A percentile compares a stretch with the other conserved stretches of the same genome.
Evolutionary conservation across 1,284 basidiomycete genomes (phyloP).

Genomic region (Sphaerobolus stellatus): DNA sequence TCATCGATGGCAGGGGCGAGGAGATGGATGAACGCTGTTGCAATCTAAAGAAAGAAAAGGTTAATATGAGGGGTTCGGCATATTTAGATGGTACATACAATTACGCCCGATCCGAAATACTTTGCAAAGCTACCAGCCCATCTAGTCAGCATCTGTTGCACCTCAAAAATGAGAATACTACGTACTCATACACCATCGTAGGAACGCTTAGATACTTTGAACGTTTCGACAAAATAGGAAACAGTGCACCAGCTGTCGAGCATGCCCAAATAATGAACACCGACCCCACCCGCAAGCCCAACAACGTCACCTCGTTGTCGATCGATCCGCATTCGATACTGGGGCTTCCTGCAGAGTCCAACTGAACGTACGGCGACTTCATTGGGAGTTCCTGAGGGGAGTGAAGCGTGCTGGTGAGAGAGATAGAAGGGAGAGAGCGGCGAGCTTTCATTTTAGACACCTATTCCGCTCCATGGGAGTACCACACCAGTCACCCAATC

Average conservation of each 20-base stretch:
- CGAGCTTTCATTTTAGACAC: no score
- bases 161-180: slow-evolving; percentile 15
- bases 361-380: no score
- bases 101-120: slow-evolving; percentile 94
- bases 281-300: slow-evolving; percentile 70
- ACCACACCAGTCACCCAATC: no score
- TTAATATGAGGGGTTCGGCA: slow-evolving; percentile 10
- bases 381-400: no score
- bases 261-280: slow-evolving; percentile 85
- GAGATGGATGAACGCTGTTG: slow-evolving; percentile 89
- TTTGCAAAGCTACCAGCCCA: slow-evolving; percentile 78
- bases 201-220: slow-evolving; percentile 63
- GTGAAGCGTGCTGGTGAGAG: no score
- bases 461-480: no score
- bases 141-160: slow-evolving; percentile 9
- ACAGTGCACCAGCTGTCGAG: slow-evolving; percentile 71
- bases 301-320: slow-evolving; percentile 10
- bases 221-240: slow-evolving; percentile 76
- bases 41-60: slow-evolving; percentile 65
- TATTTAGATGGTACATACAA: slow-evolving; percentile 48
- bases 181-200: slow-evolving; percentile 70
- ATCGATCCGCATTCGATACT: slow-evolving; percentile 4
- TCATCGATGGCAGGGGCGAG: slow-evolving; percentile 74
- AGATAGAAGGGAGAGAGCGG: no score
- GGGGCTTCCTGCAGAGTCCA: no score